Conservation (phyloP, 495 filamentous ascomycete genomes). For the Barbatosphaeria neglecta region DNA sequence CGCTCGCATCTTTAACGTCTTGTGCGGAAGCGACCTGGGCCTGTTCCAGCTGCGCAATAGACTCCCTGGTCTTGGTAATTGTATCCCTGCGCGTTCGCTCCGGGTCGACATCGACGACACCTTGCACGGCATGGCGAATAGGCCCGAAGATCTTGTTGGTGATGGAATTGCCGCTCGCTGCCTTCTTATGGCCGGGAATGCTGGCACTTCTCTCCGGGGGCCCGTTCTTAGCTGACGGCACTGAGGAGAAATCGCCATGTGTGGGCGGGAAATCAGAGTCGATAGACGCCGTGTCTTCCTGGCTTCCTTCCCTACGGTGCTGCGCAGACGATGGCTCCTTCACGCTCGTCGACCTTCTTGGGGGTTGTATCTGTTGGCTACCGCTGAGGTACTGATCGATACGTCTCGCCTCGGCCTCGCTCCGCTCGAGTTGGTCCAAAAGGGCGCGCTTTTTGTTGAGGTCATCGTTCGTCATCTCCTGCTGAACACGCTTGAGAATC, state of each 20-base stretch:
- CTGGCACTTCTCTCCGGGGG: conserved; percentile 31
- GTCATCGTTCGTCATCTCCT: conserved; percentile 93
- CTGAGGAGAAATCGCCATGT: conserved; percentile 54
- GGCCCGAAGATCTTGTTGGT: conserved; percentile 91
- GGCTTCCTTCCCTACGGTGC: conserved; percentile 30
- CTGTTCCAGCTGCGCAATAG: conserved; percentile 65
- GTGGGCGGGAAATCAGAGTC: conserved; percentile 93
- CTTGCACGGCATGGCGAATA: conserved; percentile 87
- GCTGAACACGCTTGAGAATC: conserved; percentile 84
- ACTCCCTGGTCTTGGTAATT: conserved; percentile 87
- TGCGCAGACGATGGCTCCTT: conserved; percentile 36
- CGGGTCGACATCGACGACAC: conserved; percentile 90
- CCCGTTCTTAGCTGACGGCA: conserved; percentile 51
- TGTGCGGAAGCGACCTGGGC: conserved; percentile 74
- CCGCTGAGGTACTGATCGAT: conserved; percentile 82
- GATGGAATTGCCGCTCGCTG: conserved; percentile 65
- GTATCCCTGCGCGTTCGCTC: conserved; percentile 85
- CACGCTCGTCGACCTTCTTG: conserved; percentile 53
- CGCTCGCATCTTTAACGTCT: conserved; percentile 84
- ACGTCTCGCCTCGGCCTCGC: conserved; percentile 80
- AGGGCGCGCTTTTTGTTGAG: conserved; percentile 67
- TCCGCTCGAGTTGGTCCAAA: conserved; percentile 73
- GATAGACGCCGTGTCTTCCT: conserved; percentile 67
- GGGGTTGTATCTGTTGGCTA: conserved; percentile 47
- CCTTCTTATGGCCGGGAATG: conserved; percentile 52